Base-by-base conservation (phyloP, 768 basidiomycete genomes). In the Trametes punicea region DNA sequence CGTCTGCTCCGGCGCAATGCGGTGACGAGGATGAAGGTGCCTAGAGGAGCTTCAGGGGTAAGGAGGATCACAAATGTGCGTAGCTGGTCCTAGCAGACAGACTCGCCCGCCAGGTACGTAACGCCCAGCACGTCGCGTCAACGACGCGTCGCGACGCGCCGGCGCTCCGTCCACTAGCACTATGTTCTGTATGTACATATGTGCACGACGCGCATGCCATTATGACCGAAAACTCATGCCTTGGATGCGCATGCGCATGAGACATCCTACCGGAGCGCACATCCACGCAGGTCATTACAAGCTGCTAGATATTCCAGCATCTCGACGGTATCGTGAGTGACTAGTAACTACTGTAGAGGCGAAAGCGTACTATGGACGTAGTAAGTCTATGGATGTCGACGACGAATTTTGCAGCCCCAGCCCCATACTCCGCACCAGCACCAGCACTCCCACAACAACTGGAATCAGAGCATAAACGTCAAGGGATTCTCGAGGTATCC, bases 401-500 rank as follows among this genome's bases (percentile, higher is more conserved):
- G 34, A 46, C 26, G 49, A 23, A 41, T 61, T 61, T 61, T 56
- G 54, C 23, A 39, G 38, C 47, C 46, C 47, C 60, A 38, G 42
- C 55, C 47, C n/a, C 26, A 16, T 34, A 46, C 21, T 2, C 20
- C 45, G 7, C 45, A 23, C 38, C 41, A 8, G 16, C 36, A 31
- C 23, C 23, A 18, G 11, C 26, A 20, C 33, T 26, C 25, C 42
- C 31, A 23, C 25, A n/a, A 10, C 7, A 16, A 25, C 21, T 30
- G 40, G 36, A 31, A 59, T 84, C 71, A 97, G 56, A 98, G 83
- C 94, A 97, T 96, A 69, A 98, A 94, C 18, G 94, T 95, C 68
- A 97, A 73, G 42, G 95, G 95, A 71, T 98, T 96, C 77, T 98
- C 96, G 65, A 98, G 78, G 75, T 94, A 97, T 36, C 91, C 88